Evolutionary conservation across 1,284 basidiomycete genomes (phyloP), one percentile per base, ranked within the genome.

Genomic region (Phellinidium pouzarii): DNA sequence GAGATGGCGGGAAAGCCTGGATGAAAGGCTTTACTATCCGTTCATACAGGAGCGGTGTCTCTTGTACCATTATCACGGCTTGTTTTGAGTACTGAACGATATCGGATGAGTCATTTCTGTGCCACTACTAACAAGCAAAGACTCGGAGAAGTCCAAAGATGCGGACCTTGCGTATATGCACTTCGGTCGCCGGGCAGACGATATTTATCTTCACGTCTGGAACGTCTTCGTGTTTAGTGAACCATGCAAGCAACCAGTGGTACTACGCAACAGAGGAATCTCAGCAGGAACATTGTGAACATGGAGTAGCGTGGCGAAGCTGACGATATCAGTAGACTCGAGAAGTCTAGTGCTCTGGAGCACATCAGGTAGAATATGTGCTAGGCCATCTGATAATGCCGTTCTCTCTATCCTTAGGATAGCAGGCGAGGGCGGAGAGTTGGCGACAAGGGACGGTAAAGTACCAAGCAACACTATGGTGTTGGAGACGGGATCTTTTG

Each of bases 111-210:
- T n/a, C n/a, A n/a, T n/a, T n/a, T n/a, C n/a, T n/a, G n/a, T n/a
- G n/a, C n/a, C n/a, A n/a, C n/a, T n/a, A n/a, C n/a, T n/a, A 50
- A 31, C 40, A 22, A n/a, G 17, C 20, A 20, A 23, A 34, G 19
- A 55, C 17, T 12, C 27, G 46, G 36, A 9, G 20, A 12, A 23
- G 37, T 17, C 31, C 14, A 8, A 42, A 38, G 17, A 17, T 9
- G 57, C 66, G 17, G 29, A 78, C 83, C 73, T 94, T 94, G 55
- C 75, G 76, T 56, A 94, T 82, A 62, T 94, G 91, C 0, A 80
- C 78, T 11, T 90, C 83, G 0, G 90, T 93, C 4, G 89, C 89
- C 7, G 91, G 91, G 61, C 76, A 87, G 52, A 93, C 83, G 23
- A 93, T 69, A 59, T 82, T 87, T 59, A 95, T 78, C 66, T 76